Evolutionary conservation across 169 alveolate species (phyloP).

Genomic region (Plasmodium fragile): DNA sequence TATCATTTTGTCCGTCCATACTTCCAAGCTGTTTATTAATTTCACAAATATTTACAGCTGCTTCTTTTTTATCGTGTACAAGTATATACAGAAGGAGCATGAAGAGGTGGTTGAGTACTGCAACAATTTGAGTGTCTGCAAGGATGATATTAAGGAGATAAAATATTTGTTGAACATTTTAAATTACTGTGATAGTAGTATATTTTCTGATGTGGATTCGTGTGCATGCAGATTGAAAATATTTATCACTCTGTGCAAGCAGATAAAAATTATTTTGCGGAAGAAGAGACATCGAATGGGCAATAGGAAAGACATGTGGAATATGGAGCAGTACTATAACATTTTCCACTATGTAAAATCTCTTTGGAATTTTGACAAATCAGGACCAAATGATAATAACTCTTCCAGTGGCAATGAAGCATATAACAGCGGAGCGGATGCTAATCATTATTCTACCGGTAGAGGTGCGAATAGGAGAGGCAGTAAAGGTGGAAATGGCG

Average conservation of each 20-base stretch:
- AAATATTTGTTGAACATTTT: slow-evolving; percentile 67
- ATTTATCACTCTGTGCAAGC: slow-evolving; percentile 54
- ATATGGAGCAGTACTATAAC: slow-evolving; percentile 53
- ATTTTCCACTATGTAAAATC: slow-evolving; percentile 74
- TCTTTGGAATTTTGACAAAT: slow-evolving; percentile 69
- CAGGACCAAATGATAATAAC: slow-evolving; percentile 30
- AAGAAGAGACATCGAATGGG: slow-evolving; percentile 44
- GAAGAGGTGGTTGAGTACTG: slow-evolving; percentile 75
- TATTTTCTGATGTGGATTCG: slow-evolving; percentile 71
- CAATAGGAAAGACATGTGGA: slow-evolving; percentile 10
- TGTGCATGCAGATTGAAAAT: slow-evolving; percentile 76
- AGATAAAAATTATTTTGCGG: slow-evolving; percentile 37
- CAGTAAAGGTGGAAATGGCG: neutral
- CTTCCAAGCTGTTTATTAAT: slow-evolving; percentile 61
- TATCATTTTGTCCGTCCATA: slow-evolving; percentile 61
- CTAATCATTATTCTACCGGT: neutral
- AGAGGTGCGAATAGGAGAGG: neutral
- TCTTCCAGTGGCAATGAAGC: slow-evolving; percentile 20
- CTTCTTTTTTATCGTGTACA: slow-evolving; percentile 73
- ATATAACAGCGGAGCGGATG: neutral
- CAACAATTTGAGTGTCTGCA: slow-evolving; percentile 64
- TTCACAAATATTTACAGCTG: slow-evolving; percentile 67
- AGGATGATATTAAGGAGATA: slow-evolving; percentile 71
- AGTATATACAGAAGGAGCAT: slow-evolving; percentile 64
- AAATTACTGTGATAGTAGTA: slow-evolving; percentile 60